A percentile compares a stretch with the other conserved stretches of the same genome.
Evolutionary conservation across 2,329 filamentous ascomycete genomes (phyloP).

Genomic region (Aspergillus fructus): DNA sequence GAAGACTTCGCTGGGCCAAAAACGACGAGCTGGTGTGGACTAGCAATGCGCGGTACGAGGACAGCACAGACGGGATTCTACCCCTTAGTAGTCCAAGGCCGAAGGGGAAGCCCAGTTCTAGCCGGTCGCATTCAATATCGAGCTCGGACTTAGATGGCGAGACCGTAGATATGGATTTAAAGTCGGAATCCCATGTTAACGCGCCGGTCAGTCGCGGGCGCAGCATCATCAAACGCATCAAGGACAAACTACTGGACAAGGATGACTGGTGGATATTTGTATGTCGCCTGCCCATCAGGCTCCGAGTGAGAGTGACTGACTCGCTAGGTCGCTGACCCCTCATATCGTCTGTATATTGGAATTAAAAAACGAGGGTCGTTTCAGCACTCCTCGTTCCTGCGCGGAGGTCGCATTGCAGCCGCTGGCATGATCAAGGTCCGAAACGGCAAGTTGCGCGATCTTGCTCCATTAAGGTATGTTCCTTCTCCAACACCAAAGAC

Average conservation of each 20-base stretch:
- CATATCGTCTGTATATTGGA: conserved; percentile 76
- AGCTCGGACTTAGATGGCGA: background rate
- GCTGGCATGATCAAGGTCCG: conserved; percentile 85
- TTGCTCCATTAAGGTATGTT: conserved; percentile 58
- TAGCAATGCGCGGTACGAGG: conserved; percentile 65
- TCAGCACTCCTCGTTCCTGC: conserved; percentile 86
- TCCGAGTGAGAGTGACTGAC: background rate
- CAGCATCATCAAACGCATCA: conserved; percentile 73
- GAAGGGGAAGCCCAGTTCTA: conserved; percentile 1
- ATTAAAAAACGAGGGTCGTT: conserved; percentile 88
- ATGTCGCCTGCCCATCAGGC: conserved; percentile 16
- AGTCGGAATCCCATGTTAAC: conserved; percentile 51
- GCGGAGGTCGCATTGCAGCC: conserved; percentile 75
- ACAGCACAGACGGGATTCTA: conserved; percentile 75
- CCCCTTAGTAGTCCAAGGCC: conserved; percentile 34
- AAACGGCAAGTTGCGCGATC: conserved; percentile 70
- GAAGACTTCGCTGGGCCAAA: conserved; percentile 82
- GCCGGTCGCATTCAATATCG: background rate
- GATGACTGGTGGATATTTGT: conserved; percentile 94
- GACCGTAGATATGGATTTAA: background rate
- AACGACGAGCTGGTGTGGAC: conserved; percentile 77
- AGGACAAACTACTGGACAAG: conserved; percentile 70
- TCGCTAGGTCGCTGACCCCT: conserved; percentile 63
- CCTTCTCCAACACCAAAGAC: background rate
- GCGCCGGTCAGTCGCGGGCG: conserved; percentile 68